phyloP scores from a whole-genome alignment of 179 eudicot species.

The Silene noctiflora region DNA sequence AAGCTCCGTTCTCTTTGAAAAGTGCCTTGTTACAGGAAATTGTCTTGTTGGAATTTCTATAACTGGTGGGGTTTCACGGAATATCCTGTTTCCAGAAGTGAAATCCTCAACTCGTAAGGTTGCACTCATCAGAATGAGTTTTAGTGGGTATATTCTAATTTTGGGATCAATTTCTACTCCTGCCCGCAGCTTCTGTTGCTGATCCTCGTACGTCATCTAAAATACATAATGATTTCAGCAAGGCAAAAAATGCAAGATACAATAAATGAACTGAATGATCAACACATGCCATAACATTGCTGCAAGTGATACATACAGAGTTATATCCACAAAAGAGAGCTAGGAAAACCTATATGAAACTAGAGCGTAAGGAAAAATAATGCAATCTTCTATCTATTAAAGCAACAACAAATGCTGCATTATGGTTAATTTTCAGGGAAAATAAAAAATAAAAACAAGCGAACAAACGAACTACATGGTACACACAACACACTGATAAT shows the following conservation, averaged over 20 bases:
- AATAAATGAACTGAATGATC: slow-evolving; percentile 3
- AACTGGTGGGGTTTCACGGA: slow-evolving; percentile 58
- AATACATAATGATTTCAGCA: slow-evolving; percentile 13
- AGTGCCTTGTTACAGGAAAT: slow-evolving; percentile 64
- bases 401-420: too few relatives aligned
- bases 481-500: neutral
- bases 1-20: slow-evolving; percentile 65
- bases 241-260: neutral
- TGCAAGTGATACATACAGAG: neutral
- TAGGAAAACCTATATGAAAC: neutral
- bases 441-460: too few relatives aligned
- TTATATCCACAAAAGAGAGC: neutral
- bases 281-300: neutral
- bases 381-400: too few relatives aligned
- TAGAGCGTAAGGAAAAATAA: neutral
- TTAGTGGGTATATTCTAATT: slow-evolving; percentile 54
- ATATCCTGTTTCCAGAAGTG: slow-evolving; percentile 54
- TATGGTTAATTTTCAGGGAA: too few relatives aligned
- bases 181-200: slow-evolving; percentile 41
- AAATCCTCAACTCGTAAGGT: slow-evolving; percentile 90
- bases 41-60: slow-evolving; percentile 68
- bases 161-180: slow-evolving; percentile 47
- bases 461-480: neutral
- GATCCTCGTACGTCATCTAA: slow-evolving; percentile 55
- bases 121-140: slow-evolving; percentile 96